Conservation (phyloP, 495 filamentous ascomycete species). For the Articulospora tetracladia region DNA sequence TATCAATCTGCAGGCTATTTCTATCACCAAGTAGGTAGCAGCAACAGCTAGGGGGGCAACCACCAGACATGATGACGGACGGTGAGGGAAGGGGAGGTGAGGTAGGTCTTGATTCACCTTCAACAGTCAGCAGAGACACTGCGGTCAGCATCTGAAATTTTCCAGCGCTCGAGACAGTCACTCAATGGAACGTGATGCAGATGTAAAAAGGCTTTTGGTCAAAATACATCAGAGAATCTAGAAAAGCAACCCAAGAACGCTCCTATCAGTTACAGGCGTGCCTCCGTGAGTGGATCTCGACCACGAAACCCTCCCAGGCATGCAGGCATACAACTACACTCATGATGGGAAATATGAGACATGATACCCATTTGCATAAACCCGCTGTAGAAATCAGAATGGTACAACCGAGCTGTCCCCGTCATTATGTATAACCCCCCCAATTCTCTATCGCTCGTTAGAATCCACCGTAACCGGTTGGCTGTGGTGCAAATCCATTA, state of each 20-base stretch:
- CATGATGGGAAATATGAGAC: slow-evolving; percentile 19
- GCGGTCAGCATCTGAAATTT: not conserved
- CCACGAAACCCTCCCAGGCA: slow-evolving; percentile 11
- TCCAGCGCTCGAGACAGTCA: not conserved
- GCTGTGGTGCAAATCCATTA: slow-evolving; percentile 78
- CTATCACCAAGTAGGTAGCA: too few relatives aligned
- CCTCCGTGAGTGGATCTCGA: slow-evolving; percentile 2
- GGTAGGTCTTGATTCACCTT: not conserved
- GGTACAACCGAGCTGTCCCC: slow-evolving; percentile 14
- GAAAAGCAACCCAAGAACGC: slow-evolving; percentile 19
- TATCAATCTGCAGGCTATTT: too few relatives aligned
- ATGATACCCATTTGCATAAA: not conserved
- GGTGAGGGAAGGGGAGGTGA: too few relatives aligned
- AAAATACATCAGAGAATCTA: slow-evolving; percentile 27
- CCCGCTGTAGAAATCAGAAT: slow-evolving; percentile 19
- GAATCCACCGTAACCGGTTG: slow-evolving; percentile 65
- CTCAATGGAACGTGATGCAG: slow-evolving; percentile 6
- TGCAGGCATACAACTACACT: slow-evolving; percentile 25
- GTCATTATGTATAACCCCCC: slow-evolving; percentile 26
- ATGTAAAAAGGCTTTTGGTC: slow-evolving; percentile 21
- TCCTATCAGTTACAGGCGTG: slow-evolving; percentile 26
- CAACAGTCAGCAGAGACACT: not conserved
- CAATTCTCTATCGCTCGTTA: slow-evolving; percentile 24
- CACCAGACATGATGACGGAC: too few relatives aligned
- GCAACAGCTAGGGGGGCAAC: too few relatives aligned